These are phyloP conservation scores for Cicer chorassanicum DNA, from an alignment of 306 rosid genomes.

Conservation along the genomic window DNA sequence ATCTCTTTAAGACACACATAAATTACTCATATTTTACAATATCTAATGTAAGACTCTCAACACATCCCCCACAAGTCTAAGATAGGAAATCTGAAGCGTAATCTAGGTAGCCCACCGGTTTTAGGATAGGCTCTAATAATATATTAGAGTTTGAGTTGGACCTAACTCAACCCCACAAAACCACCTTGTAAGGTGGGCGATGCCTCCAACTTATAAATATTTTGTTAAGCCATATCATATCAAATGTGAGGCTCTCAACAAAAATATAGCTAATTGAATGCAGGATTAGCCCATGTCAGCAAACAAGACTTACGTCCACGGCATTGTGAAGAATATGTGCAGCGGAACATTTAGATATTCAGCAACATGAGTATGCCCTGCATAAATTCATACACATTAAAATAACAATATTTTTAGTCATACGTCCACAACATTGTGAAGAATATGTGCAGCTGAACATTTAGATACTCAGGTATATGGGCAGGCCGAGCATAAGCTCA, in stretches of 20 bases:
- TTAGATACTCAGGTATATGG: conserved; percentile 78
- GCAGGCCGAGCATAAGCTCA: conserved; percentile 68
- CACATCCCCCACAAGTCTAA: not conserved
- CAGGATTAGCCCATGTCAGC: conserved; percentile 45
- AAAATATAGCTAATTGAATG: not conserved
- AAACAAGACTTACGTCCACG: conserved; percentile 95
- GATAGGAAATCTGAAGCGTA: not conserved
- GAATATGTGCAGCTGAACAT: conserved; percentile 75
- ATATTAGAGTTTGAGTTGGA: not conserved
- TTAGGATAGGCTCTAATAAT: not conserved
- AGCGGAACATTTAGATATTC: conserved; percentile 75
- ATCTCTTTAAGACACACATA: no score
- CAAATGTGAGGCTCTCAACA: conserved; percentile 3
- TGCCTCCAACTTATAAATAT: not conserved
- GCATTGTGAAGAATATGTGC: conserved; percentile 94
- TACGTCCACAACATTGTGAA: conserved; percentile 99
- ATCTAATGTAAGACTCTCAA: conserved; percentile 1
- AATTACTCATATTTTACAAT: no score
- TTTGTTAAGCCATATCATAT: not conserved
- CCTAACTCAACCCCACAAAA: not conserved
- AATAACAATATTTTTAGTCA: conserved; percentile 13
- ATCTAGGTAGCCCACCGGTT: not conserved
- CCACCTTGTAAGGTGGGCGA: not conserved
- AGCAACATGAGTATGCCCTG: conserved; percentile 93
- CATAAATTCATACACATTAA: conserved; percentile 50